A percentile compares a stretch with the other conserved stretches of the same genome.
Conservation (phyloP, 1,139 yeast species). For the Diutina catenulata region DNA sequence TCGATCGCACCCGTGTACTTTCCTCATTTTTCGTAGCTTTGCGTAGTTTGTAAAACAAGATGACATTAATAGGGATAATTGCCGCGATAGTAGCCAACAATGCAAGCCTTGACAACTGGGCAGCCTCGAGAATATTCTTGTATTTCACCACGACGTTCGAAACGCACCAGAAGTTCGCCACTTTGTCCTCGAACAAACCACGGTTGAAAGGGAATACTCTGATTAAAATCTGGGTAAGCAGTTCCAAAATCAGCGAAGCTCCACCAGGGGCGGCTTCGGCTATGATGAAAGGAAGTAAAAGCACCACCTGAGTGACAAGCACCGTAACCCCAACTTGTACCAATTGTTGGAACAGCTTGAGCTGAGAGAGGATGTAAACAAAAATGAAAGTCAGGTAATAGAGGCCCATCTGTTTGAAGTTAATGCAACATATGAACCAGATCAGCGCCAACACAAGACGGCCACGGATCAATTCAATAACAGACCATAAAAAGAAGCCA, state of each 20-base stretch:
- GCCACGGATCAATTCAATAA: constrained; percentile 55
- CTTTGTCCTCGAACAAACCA: constrained; percentile 97
- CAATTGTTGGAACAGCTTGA: constrained; percentile 30
- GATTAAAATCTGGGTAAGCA: constrained; percentile 27
- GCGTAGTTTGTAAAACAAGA: constrained; percentile 11
- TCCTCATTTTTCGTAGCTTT: background rate
- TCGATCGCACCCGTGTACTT: constrained; percentile 9
- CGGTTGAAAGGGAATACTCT: constrained; percentile 87
- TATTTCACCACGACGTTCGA: constrained; percentile 69
- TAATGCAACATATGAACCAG: constrained; percentile 64
- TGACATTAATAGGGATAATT: constrained; percentile 39
- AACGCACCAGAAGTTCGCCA: constrained; percentile 95
- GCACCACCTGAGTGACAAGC: constrained; percentile 34
- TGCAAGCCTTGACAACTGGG: constrained; percentile 52
- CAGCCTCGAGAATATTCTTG: constrained; percentile 39
- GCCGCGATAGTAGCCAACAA: constrained; percentile 52
- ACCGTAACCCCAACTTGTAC: constrained; percentile 55
- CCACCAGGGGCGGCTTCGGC: constrained; percentile 6
- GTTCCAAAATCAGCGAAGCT: constrained; percentile 8
- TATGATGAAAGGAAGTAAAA: constrained; percentile 53
- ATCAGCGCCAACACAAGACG: constrained; percentile 61
- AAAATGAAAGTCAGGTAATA: constrained; percentile 88
- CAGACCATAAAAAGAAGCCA: constrained; percentile 62
- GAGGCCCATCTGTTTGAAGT: constrained; percentile 92
- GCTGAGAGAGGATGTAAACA: constrained; percentile 40